Conservation (phyloP, 2,329 filamentous ascomycete genomes). For the Nemania sp. region DNA sequence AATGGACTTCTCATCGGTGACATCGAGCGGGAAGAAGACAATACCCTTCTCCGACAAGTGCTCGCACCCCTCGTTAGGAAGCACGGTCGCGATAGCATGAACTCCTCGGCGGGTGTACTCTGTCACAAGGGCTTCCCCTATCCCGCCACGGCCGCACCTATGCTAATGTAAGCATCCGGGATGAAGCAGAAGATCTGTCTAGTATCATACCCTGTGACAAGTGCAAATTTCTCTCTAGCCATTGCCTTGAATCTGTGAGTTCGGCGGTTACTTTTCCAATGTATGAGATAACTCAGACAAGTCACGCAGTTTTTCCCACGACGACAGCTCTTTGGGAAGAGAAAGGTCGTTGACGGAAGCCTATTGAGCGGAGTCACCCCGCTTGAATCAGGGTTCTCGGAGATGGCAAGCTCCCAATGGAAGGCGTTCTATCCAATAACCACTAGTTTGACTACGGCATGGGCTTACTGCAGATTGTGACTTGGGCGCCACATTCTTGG, state of each 20-base stretch:
- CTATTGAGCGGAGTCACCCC: too few species aligned
- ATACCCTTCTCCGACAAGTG: constrained; percentile 37
- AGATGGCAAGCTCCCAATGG: too few species aligned
- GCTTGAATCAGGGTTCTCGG: too few species aligned
- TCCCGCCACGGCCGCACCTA: constrained; percentile 41
- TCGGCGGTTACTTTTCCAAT: neutral
- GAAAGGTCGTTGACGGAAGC: too few species aligned
- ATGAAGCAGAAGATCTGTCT: neutral
- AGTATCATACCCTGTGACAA: constrained; percentile 13
- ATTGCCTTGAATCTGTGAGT: neutral
- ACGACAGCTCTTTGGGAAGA: too few species aligned
- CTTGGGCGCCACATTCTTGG: too few species aligned
- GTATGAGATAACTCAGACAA: too few species aligned
- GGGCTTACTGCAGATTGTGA: too few species aligned
- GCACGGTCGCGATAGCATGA: constrained; percentile 35
- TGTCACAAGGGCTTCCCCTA: constrained; percentile 39
- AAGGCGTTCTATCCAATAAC: too few species aligned
- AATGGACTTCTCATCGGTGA: constrained; percentile 37
- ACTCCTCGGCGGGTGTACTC: constrained; percentile 28
- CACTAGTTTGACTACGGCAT: too few species aligned
- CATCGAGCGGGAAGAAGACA: constrained; percentile 31
- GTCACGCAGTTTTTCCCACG: neutral
- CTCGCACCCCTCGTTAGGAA: constrained; percentile 26
- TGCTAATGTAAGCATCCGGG: constrained; percentile 13
- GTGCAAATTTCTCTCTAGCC: constrained; percentile 6